A percentile compares a stretch with the other conserved stretches of the same genome.
Conservation (phyloP, 192 early-diverging fungal genomes). For the Umbelopsis sp. region DNA sequence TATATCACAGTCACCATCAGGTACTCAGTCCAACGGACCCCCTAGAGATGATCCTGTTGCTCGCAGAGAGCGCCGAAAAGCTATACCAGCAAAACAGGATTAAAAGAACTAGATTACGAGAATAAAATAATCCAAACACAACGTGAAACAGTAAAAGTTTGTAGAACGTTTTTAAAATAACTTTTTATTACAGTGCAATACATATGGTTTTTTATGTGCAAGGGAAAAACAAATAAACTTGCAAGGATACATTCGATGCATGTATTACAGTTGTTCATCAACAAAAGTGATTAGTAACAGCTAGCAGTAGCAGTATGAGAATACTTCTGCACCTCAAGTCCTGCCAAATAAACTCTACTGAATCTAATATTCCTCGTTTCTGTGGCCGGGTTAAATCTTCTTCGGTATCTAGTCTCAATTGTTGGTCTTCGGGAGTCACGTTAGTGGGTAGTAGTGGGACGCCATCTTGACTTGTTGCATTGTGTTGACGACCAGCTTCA, state of each 20-base stretch:
- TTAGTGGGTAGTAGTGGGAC: constrained; percentile 23
- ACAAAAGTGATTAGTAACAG: neutral
- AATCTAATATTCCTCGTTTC: neutral
- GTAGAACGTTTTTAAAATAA: no score
- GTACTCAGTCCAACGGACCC: no score
- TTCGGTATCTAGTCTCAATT: neutral
- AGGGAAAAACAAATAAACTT: neutral
- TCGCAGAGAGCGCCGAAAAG: no score
- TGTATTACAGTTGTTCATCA: neutral
- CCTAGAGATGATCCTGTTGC: no score
- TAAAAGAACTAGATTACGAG: no score
- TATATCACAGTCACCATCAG: no score
- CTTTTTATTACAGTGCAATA: neutral
- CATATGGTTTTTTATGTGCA: neutral
- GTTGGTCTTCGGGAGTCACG: neutral
- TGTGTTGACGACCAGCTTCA: constrained; percentile 3
- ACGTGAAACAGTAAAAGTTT: no score
- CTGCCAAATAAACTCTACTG: neutral
- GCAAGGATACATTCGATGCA: neutral
- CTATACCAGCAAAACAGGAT: no score
- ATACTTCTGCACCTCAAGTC: neutral
- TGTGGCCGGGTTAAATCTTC: neutral
- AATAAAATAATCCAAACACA: no score
- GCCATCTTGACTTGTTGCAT: constrained; percentile 11
- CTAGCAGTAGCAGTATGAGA: neutral